Evolutionary conservation across 352 stramenopile species (phyloP).

Genomic region (Sclerospora graminicola): DNA sequence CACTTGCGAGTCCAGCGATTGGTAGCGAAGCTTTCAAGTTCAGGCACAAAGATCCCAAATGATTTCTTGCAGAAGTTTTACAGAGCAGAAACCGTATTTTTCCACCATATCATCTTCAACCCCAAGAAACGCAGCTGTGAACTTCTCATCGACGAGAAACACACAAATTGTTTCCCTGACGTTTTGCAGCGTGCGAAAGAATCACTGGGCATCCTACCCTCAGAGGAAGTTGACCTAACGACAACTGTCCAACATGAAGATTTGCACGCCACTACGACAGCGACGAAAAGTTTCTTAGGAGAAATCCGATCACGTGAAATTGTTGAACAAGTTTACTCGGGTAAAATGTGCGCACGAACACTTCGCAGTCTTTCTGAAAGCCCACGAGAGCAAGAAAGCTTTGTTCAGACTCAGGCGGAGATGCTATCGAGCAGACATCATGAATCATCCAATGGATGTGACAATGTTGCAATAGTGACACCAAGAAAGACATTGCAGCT

Average conservation of each 20-base stretch:
- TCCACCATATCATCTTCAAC: conserved; percentile 72
- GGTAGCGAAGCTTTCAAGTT: conserved; percentile 45
- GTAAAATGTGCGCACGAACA: conserved; percentile 31
- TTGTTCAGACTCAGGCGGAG: neutral
- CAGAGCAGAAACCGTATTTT: conserved; percentile 67
- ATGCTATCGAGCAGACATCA: neutral
- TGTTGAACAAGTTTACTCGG: conserved; percentile 39
- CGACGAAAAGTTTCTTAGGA: conserved; percentile 34
- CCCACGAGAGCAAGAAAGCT: conserved; percentile 2
- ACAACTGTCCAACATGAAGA: conserved; percentile 10
- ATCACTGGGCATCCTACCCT: conserved; percentile 23
- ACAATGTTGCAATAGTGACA: neutral
- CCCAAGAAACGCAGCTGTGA: conserved; percentile 27
- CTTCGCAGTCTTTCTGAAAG: conserved; percentile 10
- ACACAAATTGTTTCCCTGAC: conserved; percentile 41
- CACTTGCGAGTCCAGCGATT: conserved; percentile 51
- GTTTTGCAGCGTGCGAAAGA: conserved; percentile 29
- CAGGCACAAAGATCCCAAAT: conserved; percentile 31
- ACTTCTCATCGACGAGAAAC: conserved; percentile 37
- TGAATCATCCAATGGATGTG: conserved; percentile 1
- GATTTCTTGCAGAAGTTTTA: conserved; percentile 47
- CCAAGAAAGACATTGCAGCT: conserved; percentile 3
- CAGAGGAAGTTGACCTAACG: conserved; percentile 5
- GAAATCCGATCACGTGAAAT: conserved; percentile 22
- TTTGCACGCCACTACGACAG: conserved; percentile 20